Percentiles rank a stretch among this genome's conserved stretches.
Evolutionary conservation across 441 rosid species (phyloP).

Genomic region (Brassica hybrid): DNA sequence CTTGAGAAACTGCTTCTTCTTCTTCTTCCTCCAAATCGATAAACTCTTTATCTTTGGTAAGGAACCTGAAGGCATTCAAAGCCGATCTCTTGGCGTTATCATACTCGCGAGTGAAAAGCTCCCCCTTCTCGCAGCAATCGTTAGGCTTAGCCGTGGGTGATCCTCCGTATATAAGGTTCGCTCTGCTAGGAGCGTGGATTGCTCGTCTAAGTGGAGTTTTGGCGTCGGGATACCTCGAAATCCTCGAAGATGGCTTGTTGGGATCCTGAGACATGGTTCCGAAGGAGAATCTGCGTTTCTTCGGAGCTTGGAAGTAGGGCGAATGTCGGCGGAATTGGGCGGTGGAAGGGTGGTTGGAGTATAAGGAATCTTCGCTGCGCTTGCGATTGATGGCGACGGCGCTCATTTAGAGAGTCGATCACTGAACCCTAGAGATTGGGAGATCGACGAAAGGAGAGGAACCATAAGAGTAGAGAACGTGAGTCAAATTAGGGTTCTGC

Average conservation of each 20-base stretch:
- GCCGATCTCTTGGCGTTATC: conserved; percentile 51
- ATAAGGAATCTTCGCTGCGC: conserved; percentile 59
- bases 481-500: not conserved
- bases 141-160: conserved; percentile 27
- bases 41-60: conserved; percentile 47
- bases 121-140: conserved; percentile 45
- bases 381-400: conserved; percentile 66
- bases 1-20: conserved; percentile 45
- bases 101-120: conserved; percentile 37
- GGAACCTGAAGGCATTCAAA: conserved; percentile 48
- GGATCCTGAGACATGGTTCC: conserved; percentile 41
- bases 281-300: conserved; percentile 55
- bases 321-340: conserved; percentile 5
- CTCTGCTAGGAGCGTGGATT: conserved; percentile 77
- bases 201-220: conserved; percentile 52
- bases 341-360: conserved; percentile 39
- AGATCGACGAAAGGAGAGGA: not conserved
- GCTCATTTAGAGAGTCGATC: conserved; percentile 52
- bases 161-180: conserved; percentile 51
- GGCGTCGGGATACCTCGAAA: conserved; percentile 68
- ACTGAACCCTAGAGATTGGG: conserved; percentile 43
- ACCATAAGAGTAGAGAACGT: not conserved
- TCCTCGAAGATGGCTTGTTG: conserved; percentile 47
- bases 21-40: conserved; percentile 51
- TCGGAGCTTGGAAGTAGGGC: conserved; percentile 36